Base-by-base conservation (phyloP, 176 grass and related monocot species). In the Cenchrus americanus region DNA sequence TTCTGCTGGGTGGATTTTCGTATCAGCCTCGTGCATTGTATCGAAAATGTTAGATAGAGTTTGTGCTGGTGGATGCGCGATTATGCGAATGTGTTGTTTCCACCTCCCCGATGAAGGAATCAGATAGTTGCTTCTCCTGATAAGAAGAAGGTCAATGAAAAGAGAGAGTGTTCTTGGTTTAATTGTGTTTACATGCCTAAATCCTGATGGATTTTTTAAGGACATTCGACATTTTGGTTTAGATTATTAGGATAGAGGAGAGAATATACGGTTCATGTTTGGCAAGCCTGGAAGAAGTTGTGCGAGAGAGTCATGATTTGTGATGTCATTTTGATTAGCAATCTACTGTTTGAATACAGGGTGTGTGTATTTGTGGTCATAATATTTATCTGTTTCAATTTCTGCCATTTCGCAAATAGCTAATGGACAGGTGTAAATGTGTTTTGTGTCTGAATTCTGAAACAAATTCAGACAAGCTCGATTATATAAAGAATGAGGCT, bases 241-340 rank as follows among this genome's bases (percentile, higher is more conserved):
- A 15, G 17, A 48, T 43, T 48, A 44, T 22, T 69, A 17, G 48
- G 14, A 12, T 34, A 34, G 34, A 34, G 8, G 24, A 55, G 13
- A 4, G 14, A 74, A 21, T 15, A 54, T 11, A 19, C 0, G 17
- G 17, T 54, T 74, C 49, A 74, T 65, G 47, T 64, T 34, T 64
- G 51, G 2, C 12, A 53, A 49, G 58, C 3, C 57, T 54, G 51
- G 70, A 6, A 40, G 26, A 24, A 23, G 37, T 62, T 10, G 10
- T 0, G 24, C 27, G 59, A 37, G 23, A 27, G 42, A 51, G 40
- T 85, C 41, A 24, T 50, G 67, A 51, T 50, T 65, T 64, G 14
- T 66, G 48, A 7, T 66, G 10, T 65, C 73, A 15, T 46, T 65
- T 73, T 53, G 77, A 46, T 72, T 73, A 65, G 22, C 57, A 41